Conservation (phyloP, 768 basidiomycete species). For the Psilocybe sp. region DNA sequence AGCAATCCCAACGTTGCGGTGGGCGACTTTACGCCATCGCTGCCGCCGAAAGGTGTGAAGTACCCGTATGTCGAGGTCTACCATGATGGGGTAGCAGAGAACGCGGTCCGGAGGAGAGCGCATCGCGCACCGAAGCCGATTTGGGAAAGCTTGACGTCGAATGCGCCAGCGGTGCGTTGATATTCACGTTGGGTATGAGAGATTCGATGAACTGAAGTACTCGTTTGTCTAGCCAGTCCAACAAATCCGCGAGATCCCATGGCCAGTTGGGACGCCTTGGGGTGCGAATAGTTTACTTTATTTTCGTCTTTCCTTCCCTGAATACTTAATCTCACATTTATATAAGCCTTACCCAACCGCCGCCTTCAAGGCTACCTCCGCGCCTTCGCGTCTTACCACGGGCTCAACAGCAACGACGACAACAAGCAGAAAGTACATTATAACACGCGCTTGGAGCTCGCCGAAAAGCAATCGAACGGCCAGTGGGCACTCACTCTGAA, state of each 20-base stretch:
- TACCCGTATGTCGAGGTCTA: constrained; percentile 28
- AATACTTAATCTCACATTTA: too few relatives aligned
- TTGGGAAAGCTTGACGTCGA: constrained; percentile 32
- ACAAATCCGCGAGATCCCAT: constrained; percentile 29
- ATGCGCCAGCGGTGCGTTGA: constrained; percentile 30
- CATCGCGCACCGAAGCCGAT: constrained; percentile 37
- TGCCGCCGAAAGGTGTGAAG: constrained; percentile 28
- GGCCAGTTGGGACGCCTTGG: constrained; percentile 31
- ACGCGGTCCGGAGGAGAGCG: constrained; percentile 16
- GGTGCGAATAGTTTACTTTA: constrained; percentile 16
- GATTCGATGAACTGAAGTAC: not conserved
- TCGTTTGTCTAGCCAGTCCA: constrained; percentile 19
- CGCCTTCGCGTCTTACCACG: constrained; percentile 38
- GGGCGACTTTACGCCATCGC: constrained; percentile 32
- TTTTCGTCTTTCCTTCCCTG: not conserved
- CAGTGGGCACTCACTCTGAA: constrained; percentile 32
- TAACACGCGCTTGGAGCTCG: constrained; percentile 46
- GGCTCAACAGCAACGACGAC: constrained; percentile 40
- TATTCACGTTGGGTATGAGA: not conserved
- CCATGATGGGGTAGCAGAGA: constrained; percentile 13
- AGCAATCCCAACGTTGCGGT: constrained; percentile 24
- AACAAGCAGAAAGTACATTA: constrained; percentile 36
- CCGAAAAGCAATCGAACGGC: constrained; percentile 34
- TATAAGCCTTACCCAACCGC: constrained; percentile 30
- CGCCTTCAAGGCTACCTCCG: constrained; percentile 36